These are phyloP conservation scores for Digitaria exilis DNA, from an alignment of 202 grass and related monocot species.

Conservation along the genomic window DNA sequence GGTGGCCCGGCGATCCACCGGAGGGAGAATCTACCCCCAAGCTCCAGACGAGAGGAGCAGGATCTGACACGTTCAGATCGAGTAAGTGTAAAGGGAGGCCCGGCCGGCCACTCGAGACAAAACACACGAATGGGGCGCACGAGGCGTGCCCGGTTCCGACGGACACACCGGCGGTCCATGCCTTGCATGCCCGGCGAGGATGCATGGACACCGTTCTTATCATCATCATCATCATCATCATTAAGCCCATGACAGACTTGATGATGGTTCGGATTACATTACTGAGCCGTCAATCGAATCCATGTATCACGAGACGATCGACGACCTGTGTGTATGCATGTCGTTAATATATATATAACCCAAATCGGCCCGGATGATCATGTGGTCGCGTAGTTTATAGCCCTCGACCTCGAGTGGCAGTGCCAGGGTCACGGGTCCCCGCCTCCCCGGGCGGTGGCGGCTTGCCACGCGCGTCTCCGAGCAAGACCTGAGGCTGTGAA, in stretches of 20 bases:
- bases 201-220: background rate
- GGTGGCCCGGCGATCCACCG: background rate
- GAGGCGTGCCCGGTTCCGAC: background rate
- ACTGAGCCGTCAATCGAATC: no score
- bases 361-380: no score
- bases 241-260: no score
- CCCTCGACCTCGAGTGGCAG: background rate
- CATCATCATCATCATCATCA: no score
- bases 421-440: constrained; percentile 27
- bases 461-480: constrained; percentile 4
- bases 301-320: no score
- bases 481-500: background rate
- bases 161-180: background rate
- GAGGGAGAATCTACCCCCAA: no score
- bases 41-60: background rate
- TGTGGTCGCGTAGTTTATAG: background rate
- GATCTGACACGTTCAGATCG: constrained; percentile 16
- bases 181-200: no score
- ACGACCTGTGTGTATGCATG: no score
- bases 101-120: constrained; percentile 9
- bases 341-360: no score
- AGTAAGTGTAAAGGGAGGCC: no score
- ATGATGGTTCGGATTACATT: no score
- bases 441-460: background rate
- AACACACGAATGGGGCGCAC: background rate